These are phyloP conservation scores for Thyridium curvatum DNA, from an alignment of 2,329 filamentous ascomycete genomes.

Conservation along the genomic window DNA sequence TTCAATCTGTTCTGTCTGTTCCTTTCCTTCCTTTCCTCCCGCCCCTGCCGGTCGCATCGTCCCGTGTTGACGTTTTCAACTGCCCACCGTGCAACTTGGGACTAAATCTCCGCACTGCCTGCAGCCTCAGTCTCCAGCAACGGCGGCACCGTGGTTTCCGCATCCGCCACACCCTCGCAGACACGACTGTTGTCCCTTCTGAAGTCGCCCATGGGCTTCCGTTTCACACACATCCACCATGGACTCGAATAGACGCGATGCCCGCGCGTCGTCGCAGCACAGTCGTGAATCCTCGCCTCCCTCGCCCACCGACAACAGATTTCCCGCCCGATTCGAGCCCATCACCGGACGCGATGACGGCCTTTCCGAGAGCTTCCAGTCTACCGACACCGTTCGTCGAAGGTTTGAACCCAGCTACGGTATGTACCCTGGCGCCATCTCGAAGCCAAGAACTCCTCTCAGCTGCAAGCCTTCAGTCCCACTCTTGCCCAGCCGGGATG, in stretches of 20 bases:
- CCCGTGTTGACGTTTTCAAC: no score
- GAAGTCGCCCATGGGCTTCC: no score
- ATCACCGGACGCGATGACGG: slow-evolving; percentile 32
- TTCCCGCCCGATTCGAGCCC: slow-evolving; percentile 28
- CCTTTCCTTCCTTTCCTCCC: no score
- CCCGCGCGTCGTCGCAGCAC: slow-evolving; percentile 3
- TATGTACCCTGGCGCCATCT: slow-evolving; percentile 25
- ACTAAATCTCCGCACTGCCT: no score
- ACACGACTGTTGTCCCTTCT: no score
- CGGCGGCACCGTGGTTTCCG: no score
- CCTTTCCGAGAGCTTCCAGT: slow-evolving; percentile 49
- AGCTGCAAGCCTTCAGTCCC: neutral
- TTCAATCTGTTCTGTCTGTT: no score
- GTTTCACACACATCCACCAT: slow-evolving; percentile 21
- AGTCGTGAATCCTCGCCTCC: slow-evolving; percentile 26
- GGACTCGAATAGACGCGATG: slow-evolving; percentile 21
- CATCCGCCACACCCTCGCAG: no score
- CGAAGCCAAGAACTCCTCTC: slow-evolving; percentile 1
- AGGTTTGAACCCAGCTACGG: slow-evolving; percentile 51
- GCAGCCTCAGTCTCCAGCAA: no score
- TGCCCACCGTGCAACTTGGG: no score
- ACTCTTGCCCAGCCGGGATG: neutral
- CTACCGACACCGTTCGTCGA: slow-evolving; percentile 53
- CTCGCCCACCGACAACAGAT: slow-evolving; percentile 46
- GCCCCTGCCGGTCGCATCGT: no score